Evolutionary conservation across 2,329 filamentous ascomycete species (phyloP), one percentile per base, ranked within the genome.

Genomic region (Xylaria sp.): DNA sequence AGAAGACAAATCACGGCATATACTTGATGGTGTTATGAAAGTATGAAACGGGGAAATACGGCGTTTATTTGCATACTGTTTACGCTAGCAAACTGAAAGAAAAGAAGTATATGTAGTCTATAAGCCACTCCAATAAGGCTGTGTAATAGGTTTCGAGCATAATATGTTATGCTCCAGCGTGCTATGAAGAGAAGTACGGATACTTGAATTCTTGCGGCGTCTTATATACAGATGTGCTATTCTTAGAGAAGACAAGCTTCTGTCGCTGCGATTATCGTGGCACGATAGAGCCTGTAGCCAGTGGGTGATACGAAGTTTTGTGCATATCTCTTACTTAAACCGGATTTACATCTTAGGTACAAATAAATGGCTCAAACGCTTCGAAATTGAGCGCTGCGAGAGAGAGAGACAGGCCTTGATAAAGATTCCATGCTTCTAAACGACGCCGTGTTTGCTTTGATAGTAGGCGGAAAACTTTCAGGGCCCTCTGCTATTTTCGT

Each of bases 31-130:
- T 39, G 20, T 39, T 46, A 58, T 64, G 25, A 63, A 25, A 39
- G 15, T 52, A 54, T 9, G 9, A 28, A n/a, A 31, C 8, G 28
- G 20, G 25, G 39, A 20, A 36, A 18, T 15, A 1, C 18, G 62
- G 65, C 62, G 65, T 48, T 39, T 28, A 56, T 52, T 62, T 59
- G 52, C 57, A 36, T 66, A 52, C 58, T 36, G 25, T 20, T 63
- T 61, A 43, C 20, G 36, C 52, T 51, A 25, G 52, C 52, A 52
- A 62, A 5, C 5, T 1, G 10, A 36, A 36, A 36, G 10, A 36
- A 36, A 36, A 36, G 41, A 52, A 62, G 43, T 20, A 58, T 28
- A 20, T 6, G 33, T 33, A 31, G 43, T 58, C 20, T 5, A 10
- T 33, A 36, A 49, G 28, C 20, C 41, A 28, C n/a, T 6, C n/a